Evolutionary conservation across 805 yeast species (phyloP).

Genomic region (Brettanomyces bruxellensis): DNA sequence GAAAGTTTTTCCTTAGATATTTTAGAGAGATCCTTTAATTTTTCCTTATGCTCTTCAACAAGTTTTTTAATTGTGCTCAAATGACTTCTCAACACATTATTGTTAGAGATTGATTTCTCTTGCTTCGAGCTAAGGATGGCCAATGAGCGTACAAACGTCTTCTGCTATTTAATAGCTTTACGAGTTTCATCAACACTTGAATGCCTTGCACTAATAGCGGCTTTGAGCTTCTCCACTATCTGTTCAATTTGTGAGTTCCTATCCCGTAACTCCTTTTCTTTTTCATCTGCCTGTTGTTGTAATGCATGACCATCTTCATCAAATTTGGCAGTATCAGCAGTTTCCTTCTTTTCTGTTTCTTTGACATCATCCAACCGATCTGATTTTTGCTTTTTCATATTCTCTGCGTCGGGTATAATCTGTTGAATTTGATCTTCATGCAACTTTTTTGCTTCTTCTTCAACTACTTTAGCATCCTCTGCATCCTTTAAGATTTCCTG

Average conservation of each 20-base stretch:
- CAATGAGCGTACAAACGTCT: constrained; percentile 32
- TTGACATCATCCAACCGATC: constrained; percentile 20
- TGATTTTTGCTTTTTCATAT: constrained; percentile 27
- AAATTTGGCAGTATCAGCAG: constrained; percentile 25
- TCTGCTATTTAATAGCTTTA: constrained; percentile 24
- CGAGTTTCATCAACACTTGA: constrained; percentile 26
- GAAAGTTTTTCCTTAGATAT: constrained; percentile 30
- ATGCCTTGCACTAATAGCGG: constrained; percentile 32
- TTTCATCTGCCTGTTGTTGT: constrained; percentile 29
- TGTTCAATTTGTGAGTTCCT: constrained; percentile 30
- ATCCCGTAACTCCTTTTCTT: constrained; percentile 27
- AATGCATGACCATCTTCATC: constrained; percentile 32
- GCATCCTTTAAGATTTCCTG: constrained; percentile 35
- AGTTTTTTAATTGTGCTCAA: constrained; percentile 33
- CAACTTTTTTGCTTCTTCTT: constrained; percentile 34
- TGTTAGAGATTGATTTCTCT: constrained; percentile 29
- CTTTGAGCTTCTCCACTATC: constrained; percentile 26
- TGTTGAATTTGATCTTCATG: constrained; percentile 36
- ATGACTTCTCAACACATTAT: constrained; percentile 31
- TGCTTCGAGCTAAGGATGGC: constrained; percentile 26
- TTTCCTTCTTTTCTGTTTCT: constrained; percentile 18
- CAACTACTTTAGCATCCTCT: constrained; percentile 34
- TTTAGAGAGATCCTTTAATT: constrained; percentile 28
- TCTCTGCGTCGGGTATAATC: constrained; percentile 33
- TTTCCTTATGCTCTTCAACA: constrained; percentile 36